These are phyloP conservation scores for Arabidopsis arenosa DNA, from an alignment of 345 rosid species.

Conservation along the genomic window DNA sequence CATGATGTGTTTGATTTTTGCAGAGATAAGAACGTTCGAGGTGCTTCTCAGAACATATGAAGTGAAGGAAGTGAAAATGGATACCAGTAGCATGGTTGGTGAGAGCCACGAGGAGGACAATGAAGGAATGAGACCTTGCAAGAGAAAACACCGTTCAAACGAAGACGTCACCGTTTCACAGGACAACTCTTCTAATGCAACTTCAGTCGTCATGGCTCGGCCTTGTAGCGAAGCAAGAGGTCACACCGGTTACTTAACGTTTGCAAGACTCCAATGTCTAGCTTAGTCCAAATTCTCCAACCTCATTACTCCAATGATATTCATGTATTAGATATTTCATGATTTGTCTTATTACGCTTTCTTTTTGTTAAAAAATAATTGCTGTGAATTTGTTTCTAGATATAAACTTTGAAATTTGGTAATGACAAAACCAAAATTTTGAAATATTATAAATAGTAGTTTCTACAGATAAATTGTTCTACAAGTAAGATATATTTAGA, in stretches of 20 bases:
- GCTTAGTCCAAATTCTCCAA: constrained; percentile 24
- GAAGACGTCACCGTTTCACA: constrained; percentile 46
- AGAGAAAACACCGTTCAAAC: constrained; percentile 68
- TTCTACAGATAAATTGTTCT: constrained; percentile 8
- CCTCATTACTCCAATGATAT: not conserved
- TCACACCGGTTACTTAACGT: constrained; percentile 94
- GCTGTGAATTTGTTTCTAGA: constrained; percentile 16
- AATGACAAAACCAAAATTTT: not conserved
- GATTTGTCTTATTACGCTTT: not conserved
- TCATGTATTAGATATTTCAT: constrained; percentile 15
- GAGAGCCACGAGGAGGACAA: constrained; percentile 48
- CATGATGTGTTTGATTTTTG: constrained; percentile 29
- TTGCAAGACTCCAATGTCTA: constrained; percentile 81
- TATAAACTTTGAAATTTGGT: constrained; percentile 2
- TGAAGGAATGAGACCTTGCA: constrained; percentile 57
- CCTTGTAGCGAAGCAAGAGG: constrained; percentile 87
- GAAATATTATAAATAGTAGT: not conserved
- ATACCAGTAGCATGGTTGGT: constrained; percentile 21
- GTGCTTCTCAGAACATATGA: constrained; percentile 83
- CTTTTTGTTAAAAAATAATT: not conserved
- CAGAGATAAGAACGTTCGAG: constrained; percentile 90
- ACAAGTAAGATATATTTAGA: not conserved
- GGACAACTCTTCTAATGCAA: constrained; percentile 38
- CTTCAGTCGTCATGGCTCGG: constrained; percentile 63
- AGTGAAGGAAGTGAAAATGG: constrained; percentile 69